Base-by-base conservation (phyloP, 2,329 filamentous ascomycete genomes). In the Scortechinia acanthostroma region DNA sequence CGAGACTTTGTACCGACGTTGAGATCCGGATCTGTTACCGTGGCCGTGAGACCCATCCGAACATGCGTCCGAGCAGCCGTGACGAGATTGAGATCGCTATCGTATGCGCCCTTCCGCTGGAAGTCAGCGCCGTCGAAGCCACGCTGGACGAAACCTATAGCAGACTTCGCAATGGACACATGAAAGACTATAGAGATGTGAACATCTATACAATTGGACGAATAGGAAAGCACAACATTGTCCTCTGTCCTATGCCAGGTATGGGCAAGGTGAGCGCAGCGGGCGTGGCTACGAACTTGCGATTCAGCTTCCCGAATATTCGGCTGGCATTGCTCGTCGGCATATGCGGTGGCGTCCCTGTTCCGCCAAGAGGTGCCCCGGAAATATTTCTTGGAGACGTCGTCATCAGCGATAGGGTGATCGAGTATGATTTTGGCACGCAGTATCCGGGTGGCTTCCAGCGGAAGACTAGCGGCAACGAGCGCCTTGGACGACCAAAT, bases 221-320 rank as follows among this genome's bases (percentile, higher is more conserved):
- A 0, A 58, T 66, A 1, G 55, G 55, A 1, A 46, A 47, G 14
- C 61, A 67, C 43, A 61, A 67, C 25, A 50, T 66, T 4, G 63
- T 63, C 5, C 57, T 68, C 14, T 51, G 54, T 3, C 49, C 45
- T 2, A 42, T 62, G 2, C 57, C 60, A 0, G 44, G 51, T 4
- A 59, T 59, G 22, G 61, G 61, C 1, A 52, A 48, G 4, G 45
- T 43, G 2, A 46, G 50, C n/a, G 58, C 60, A 0, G 55, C 59
- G 1, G 50, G n/a, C 4, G 59, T 59, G 2, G 60, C 54, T 1
- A 50, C 33, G 10, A 46, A 58, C 25, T 57, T 65, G 53, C 30
- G 58, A 0, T 51, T 44, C 3, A 62, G 50, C 43, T 64, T 61
- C 33, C 52, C 53, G 0, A 54, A 56, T 3, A 37, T 67, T 3